phyloP scores from a whole-genome alignment of 345 rosid species.

The Firmiana major region DNA sequence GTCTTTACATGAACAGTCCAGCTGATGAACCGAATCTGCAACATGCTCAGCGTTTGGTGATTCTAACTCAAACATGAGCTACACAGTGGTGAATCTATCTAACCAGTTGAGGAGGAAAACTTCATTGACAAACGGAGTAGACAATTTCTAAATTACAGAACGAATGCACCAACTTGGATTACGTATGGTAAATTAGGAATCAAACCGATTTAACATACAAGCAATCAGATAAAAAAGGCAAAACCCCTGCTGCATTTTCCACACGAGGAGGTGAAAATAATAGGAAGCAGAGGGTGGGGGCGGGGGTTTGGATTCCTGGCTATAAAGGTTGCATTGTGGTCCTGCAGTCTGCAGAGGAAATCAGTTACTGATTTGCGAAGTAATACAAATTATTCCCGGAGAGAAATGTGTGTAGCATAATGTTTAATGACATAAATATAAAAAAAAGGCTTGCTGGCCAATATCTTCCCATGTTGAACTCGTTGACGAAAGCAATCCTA shows the following conservation, averaged over 20 bases:
- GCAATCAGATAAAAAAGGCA: not conserved
- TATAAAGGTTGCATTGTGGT: conserved; percentile 83
- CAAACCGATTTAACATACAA: not conserved
- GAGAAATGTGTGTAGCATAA: not conserved
- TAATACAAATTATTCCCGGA: not conserved
- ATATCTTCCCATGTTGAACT: conserved; percentile 83
- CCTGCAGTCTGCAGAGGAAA: conserved; percentile 46
- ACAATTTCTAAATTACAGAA: not conserved
- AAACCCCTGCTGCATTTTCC: not conserved
- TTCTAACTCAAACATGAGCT: conserved; percentile 75
- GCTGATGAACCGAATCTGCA: conserved; percentile 39
- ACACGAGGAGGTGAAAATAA: not conserved
- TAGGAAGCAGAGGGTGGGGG: not conserved
- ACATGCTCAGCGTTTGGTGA: conserved; percentile 44
- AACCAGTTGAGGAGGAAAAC: not conserved
- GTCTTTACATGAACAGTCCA: not conserved
- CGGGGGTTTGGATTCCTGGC: conserved; percentile 21
- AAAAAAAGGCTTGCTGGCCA: conserved; percentile 60
- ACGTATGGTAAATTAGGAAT: not conserved
- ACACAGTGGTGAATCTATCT: conserved; percentile 3
- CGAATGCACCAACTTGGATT: not conserved
- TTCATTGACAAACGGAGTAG: not conserved
- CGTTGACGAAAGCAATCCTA: conserved; percentile 72
- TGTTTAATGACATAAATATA: not conserved
- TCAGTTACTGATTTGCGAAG: not conserved